phyloP scores from a whole-genome alignment of 768 basidiomycete genomes.

The Psilocybe cyanescens region DNA sequence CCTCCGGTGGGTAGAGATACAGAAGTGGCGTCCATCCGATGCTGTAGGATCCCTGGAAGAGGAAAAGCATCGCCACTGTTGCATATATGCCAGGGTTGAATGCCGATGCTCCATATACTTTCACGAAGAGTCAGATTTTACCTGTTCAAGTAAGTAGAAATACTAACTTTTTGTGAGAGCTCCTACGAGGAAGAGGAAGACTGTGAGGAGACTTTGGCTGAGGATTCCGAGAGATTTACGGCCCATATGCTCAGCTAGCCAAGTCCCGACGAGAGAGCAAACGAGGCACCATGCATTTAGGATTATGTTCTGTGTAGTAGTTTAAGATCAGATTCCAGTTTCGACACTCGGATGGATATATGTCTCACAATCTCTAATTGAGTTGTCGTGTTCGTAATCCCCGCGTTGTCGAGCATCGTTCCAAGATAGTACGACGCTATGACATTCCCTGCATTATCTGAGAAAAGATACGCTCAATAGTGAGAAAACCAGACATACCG shows the following conservation, averaged over 20 bases:
- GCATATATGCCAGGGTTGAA: constrained; percentile 19
- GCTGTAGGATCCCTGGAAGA: constrained; percentile 22
- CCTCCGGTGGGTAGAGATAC: constrained; percentile 21
- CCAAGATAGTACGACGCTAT: constrained; percentile 22
- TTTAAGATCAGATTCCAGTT: neutral
- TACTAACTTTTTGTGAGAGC: constrained; percentile 16
- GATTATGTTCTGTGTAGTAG: constrained; percentile 15
- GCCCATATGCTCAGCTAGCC: constrained; percentile 18
- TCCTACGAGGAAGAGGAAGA: constrained; percentile 22
- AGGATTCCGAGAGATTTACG: constrained; percentile 20
- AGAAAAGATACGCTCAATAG: neutral
- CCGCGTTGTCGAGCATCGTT: constrained; percentile 21
- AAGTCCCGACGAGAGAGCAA: constrained; percentile 20
- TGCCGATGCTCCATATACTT: constrained; percentile 15
- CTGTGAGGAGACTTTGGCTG: constrained; percentile 15
- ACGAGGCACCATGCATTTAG: constrained; percentile 21
- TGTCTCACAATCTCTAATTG: constrained; percentile 18
- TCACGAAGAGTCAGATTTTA: neutral
- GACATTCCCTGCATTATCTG: constrained; percentile 14
- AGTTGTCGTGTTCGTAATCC: constrained; percentile 16
- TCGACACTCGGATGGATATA: too few species aligned
- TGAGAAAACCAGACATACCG: constrained; percentile 2
- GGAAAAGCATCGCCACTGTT: constrained; percentile 20
- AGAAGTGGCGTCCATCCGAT: constrained; percentile 21
- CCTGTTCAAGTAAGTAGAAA: neutral